These are phyloP conservation scores for Gossypium davidsonii DNA, from an alignment of 441 rosid genomes.

Conservation along the genomic window DNA sequence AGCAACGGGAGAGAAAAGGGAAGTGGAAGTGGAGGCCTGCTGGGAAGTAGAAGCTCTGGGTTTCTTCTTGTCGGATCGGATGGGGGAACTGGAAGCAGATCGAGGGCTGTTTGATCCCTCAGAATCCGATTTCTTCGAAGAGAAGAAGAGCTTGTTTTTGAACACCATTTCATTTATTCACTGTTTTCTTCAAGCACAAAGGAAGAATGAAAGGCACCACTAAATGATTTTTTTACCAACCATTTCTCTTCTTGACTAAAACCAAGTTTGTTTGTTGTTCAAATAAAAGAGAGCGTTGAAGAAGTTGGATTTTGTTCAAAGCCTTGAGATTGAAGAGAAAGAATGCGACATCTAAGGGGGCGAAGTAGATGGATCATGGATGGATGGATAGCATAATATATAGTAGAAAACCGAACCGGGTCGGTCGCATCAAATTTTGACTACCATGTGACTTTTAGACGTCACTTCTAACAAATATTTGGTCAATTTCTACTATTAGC, in stretches of 20 bases:
- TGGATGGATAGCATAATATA: neutral
- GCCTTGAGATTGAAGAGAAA: neutral
- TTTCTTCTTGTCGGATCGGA: slow-evolving; percentile 84
- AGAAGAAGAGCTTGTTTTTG: slow-evolving; percentile 87
- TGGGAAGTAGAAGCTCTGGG: slow-evolving; percentile 44
- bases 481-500: too few species aligned
- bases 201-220: neutral
- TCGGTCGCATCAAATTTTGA: neutral
- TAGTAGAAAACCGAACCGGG: neutral
- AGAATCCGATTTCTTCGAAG: slow-evolving; percentile 79
- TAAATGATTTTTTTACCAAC: neutral
- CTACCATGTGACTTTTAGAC: too few species aligned
- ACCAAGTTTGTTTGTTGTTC: neutral
- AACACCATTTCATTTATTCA: slow-evolving; percentile 46
- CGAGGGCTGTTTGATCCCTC: slow-evolving; percentile 85
- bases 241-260: neutral
- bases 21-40: slow-evolving; percentile 15
- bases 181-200: neutral
- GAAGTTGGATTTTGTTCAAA: neutral
- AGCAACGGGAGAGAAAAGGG: slow-evolving; percentile 26
- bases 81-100: slow-evolving; percentile 87
- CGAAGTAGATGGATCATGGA: neutral
- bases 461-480: too few species aligned
- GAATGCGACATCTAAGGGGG: neutral
- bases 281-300: neutral